Evolutionary conservation across 306 rosid genomes (phyloP), one percentile per base, ranked within the genome.

Genomic region (Cucumis cinereus): DNA sequence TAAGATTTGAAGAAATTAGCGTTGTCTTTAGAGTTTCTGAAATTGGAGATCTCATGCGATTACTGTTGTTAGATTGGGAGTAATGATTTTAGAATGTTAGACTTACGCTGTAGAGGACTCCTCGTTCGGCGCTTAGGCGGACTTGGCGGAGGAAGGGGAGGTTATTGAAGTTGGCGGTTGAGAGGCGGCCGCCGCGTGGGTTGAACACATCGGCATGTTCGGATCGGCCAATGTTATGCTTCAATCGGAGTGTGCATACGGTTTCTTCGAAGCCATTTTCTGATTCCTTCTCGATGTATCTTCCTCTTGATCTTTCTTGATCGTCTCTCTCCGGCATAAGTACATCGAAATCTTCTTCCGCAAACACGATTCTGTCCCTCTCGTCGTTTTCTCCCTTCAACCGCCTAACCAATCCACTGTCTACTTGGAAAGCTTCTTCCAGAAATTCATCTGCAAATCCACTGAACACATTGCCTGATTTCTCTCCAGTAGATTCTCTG

Each of bases 231-330:
- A 69, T 53, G 73, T 75, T 71, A 12, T 68, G 73, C 35, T 59
- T 71, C 50, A 82, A 79, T 33, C 82, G 69, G 16, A 75, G 74
- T 14, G 85, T 66, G 78, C 85, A 82, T 5, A 82, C 2, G 63
- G 80, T 82, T 79, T 82, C 85, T 62, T 82, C 85, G 1, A 82
- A 26, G 50, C 82, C 85, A 69, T 82, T 82, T 15, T 38, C 73
- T 4, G 35, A n/a, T 59, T 45, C 78, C 0, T 33, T 7, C 35
- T 64, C 74, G 11, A 19, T 1, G 72, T 62, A 49, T 22, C 56
- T 53, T 47, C 41, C 28, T 45, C 50, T 35, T 33, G 54, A 72
- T 20, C 50, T 56, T 30, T 78, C 82, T 26, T 72, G 69, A 60
- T 62, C 81, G 28, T 72, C 49, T 8, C 9, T 28, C 41, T 55